A percentile compares a stretch with the other conserved stretches of the same genome.
Conservation (phyloP, 1,139 yeast genomes). For the Zygosaccharomyces sapae region DNA sequence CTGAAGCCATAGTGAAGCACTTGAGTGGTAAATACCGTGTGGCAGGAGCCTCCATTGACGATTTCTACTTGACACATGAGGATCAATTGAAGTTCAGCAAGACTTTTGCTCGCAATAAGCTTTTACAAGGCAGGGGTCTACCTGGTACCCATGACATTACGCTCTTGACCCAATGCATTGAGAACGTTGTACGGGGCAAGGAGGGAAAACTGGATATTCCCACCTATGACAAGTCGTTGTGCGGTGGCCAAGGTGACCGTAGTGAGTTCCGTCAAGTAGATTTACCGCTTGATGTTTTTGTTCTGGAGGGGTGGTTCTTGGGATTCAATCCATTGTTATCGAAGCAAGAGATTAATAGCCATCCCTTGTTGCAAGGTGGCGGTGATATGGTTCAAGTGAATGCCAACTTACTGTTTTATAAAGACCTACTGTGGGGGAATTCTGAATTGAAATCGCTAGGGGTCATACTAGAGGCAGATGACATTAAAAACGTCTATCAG, state of each 20-base stretch:
- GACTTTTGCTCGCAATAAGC: constrained; percentile 44
- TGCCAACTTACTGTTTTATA: constrained; percentile 46
- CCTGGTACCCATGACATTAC: constrained; percentile 90
- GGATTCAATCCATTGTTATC: constrained; percentile 56
- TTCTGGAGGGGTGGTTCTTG: constrained; percentile 93
- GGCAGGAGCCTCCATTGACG: constrained; percentile 75
- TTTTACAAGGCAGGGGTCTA: constrained; percentile 76
- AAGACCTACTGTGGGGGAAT: constrained; percentile 55
- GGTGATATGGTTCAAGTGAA: constrained; percentile 46
- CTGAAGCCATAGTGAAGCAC: constrained; percentile 37
- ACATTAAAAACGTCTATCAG: constrained; percentile 57
- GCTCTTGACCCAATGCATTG: constrained; percentile 32
- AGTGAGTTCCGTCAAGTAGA: constrained; percentile 35
- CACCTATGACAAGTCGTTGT: constrained; percentile 71
- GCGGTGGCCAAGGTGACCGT: constrained; percentile 77
- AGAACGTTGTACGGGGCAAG: constrained; percentile 27
- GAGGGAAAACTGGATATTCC: constrained; percentile 44
- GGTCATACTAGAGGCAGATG: constrained; percentile 57
- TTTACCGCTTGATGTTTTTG: constrained; percentile 54
- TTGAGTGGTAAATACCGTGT: constrained; percentile 43
- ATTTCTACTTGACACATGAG: constrained; percentile 65
- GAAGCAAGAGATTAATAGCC: constrained; percentile 28
- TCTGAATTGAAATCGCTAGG: constrained; percentile 57
- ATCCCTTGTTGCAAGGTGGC: constrained; percentile 14
- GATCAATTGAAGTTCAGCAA: constrained; percentile 51